Conservation (phyloP, 202 grass and related monocot species). For the Eragrostis tef region DNA sequence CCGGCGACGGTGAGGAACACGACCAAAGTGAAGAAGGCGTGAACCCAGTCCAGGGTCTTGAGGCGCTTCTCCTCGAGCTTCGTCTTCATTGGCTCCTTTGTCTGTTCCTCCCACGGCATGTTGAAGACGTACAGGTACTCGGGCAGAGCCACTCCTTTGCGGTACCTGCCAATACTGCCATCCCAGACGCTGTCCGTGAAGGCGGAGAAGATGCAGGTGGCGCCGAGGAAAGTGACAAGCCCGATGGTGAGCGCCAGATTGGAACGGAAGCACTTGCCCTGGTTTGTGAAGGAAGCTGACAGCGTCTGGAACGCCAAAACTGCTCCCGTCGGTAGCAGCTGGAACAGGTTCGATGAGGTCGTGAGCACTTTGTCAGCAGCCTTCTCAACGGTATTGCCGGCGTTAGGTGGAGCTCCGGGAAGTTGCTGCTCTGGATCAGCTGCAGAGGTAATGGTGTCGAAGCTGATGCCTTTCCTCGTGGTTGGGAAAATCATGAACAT, state of each 20-base stretch:
- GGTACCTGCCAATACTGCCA: neutral
- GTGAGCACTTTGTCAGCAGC: too few species aligned
- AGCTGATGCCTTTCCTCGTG: neutral
- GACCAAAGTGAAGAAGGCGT: conserved; percentile 4
- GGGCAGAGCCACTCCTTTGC: neutral
- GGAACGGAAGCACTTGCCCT: neutral
- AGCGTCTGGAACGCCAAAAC: too few species aligned
- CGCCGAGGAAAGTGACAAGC: neutral
- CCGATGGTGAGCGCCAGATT: neutral
- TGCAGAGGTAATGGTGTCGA: too few species aligned
- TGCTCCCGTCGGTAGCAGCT: too few species aligned
- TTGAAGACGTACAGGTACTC: neutral
- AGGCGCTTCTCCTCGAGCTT: neutral
- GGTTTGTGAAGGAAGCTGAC: neutral
- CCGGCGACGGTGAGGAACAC: neutral
- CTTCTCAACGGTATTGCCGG: too few species aligned
- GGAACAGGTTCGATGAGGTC: too few species aligned
- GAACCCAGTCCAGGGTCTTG: neutral
- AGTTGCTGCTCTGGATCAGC: too few species aligned
- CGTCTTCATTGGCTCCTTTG: neutral
- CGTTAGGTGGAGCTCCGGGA: too few species aligned
- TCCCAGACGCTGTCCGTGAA: neutral
- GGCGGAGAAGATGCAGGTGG: neutral
- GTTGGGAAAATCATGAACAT: neutral
- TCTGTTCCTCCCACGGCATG: neutral